A percentile compares a stretch with the other conserved stretches of the same genome.
These are phyloP conservation scores for Aspergillus spinulosporus DNA, from an alignment of 2,329 filamentous ascomycete genomes.

Conservation along the genomic window DNA sequence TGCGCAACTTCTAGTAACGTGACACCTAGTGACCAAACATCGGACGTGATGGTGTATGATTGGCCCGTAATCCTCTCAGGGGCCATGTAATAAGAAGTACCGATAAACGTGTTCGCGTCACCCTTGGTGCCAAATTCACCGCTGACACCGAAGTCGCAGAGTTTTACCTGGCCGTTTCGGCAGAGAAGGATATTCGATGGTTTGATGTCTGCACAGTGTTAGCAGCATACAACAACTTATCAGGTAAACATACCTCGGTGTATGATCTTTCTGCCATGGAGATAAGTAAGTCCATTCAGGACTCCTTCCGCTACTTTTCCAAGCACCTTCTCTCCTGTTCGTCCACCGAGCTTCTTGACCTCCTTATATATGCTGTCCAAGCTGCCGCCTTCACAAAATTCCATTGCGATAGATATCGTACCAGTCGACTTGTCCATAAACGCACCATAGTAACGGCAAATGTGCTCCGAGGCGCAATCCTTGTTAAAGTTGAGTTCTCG, in stretches of 20 bases:
- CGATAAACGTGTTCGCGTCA: conserved; percentile 98
- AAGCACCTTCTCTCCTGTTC: conserved; percentile 94
- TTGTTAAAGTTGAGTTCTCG: conserved; percentile 98
- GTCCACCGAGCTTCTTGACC: conserved; percentile 89
- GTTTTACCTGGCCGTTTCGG: conserved; percentile 88
- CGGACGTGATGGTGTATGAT: conserved; percentile 96
- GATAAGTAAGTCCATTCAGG: conserved; percentile 87
- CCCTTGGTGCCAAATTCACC: conserved; percentile 98
- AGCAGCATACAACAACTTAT: not conserved
- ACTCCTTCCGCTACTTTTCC: conserved; percentile 97
- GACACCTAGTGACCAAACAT: conserved; percentile 97
- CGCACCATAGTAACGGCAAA: conserved; percentile 95
- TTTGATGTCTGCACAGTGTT: conserved; percentile 71
- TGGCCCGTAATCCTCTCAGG: conserved; percentile 97
- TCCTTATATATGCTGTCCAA: conserved; percentile 97
- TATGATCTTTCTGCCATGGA: conserved; percentile 94
- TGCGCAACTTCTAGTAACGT: conserved; percentile 99
- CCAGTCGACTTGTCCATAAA: conserved; percentile 95
- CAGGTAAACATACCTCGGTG: conserved; percentile 62
- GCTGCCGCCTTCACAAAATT: conserved; percentile 95
- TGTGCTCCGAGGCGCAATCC: conserved; percentile 91
- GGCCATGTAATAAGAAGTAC: conserved; percentile 99
- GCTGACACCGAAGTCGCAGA: conserved; percentile 97
- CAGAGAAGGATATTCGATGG: conserved; percentile 95
- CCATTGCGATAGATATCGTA: conserved; percentile 98